A percentile compares a stretch with the other conserved stretches of the same genome.
Evolutionary conservation across 176 grass and related monocot genomes (phyloP).

Genomic region (Bothriochloa decipiens): DNA sequence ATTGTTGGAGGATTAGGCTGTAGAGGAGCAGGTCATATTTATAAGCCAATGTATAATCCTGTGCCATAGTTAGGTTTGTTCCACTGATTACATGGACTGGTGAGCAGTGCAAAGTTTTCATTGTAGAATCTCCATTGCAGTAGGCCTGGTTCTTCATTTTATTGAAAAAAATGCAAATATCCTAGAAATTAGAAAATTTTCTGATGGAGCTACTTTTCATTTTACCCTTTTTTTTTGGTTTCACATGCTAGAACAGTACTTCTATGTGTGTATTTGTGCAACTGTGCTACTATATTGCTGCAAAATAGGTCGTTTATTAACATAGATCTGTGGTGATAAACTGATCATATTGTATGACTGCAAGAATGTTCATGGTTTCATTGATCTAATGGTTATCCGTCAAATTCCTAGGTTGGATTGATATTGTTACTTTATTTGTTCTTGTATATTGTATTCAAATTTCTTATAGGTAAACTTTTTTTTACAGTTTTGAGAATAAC

Average conservation of each 20-base stretch:
- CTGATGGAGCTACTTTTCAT: neutral
- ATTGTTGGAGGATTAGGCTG: neutral
- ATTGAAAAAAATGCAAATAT: neutral
- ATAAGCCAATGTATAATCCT: neutral
- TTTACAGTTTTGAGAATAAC: neutral
- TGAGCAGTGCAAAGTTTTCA: slow-evolving; percentile 1
- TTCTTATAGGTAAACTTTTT: slow-evolving; percentile 4
- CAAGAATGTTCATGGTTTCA: slow-evolving; percentile 14
- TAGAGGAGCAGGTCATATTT: neutral
- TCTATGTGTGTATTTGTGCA: slow-evolving; percentile 24
- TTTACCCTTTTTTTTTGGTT: neutral
- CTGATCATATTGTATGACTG: neutral
- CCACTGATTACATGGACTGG: neutral
- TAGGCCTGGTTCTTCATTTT: neutral
- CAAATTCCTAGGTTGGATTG: neutral
- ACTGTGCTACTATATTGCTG: neutral
- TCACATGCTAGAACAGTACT: slow-evolving; percentile 13
- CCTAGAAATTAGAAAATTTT: neutral
- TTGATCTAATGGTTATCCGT: neutral
- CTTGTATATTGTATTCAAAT: neutral
- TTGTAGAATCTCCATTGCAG: neutral
- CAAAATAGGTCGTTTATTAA: neutral
- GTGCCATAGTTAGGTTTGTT: neutral
- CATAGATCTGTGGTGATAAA: neutral
- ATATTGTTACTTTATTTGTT: slow-evolving; percentile 10